Evolutionary conservation across 345 rosid species (phyloP).

Genomic region (Heritiera fomes): DNA sequence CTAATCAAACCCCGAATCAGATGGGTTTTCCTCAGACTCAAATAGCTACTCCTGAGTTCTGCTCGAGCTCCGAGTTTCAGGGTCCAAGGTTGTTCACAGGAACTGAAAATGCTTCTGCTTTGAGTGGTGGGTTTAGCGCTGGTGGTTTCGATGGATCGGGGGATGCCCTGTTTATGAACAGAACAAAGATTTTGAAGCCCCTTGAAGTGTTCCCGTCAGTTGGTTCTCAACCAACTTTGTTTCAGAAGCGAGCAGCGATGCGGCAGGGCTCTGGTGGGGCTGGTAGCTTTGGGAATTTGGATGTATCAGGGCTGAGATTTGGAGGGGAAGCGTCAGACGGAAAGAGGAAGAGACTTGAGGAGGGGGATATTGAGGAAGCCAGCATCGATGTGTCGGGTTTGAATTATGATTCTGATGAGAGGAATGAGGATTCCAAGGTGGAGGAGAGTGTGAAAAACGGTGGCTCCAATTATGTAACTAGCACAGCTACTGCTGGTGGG

Average conservation of each 20-base stretch:
- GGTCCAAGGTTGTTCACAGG: constrained; percentile 38
- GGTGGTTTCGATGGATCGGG: constrained; percentile 48
- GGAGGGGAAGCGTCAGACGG: constrained; percentile 23
- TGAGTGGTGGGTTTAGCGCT: constrained; percentile 35
- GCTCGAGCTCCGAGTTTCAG: constrained; percentile 48
- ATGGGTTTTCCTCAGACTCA: constrained; percentile 44
- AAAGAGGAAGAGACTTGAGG: constrained; percentile 37
- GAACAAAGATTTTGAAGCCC: constrained; percentile 51
- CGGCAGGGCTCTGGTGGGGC: constrained; percentile 46
- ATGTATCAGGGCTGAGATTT: constrained; percentile 44
- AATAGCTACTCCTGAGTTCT: constrained; percentile 44
- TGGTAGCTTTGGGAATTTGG: constrained; percentile 53
- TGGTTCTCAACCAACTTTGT: constrained; percentile 69
- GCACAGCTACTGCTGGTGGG: constrained; percentile 43
- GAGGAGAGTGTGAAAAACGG: constrained; percentile 54
- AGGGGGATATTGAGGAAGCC: constrained; percentile 51
- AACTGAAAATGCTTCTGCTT: constrained; percentile 34
- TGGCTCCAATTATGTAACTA: constrained; percentile 47
- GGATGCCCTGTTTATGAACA: constrained; percentile 38
- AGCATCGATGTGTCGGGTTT: constrained; percentile 64
- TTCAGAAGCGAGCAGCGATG: constrained; percentile 77
- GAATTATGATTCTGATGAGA: constrained; percentile 82
- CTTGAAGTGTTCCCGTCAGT: constrained; percentile 57
- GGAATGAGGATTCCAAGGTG: constrained; percentile 38
- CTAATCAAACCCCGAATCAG: constrained; percentile 38